A percentile compares a stretch with the other conserved stretches of the same genome.
phyloP scores from a whole-genome alignment of 2,329 filamentous ascomycete species.

The Microascus cirrosus region DNA sequence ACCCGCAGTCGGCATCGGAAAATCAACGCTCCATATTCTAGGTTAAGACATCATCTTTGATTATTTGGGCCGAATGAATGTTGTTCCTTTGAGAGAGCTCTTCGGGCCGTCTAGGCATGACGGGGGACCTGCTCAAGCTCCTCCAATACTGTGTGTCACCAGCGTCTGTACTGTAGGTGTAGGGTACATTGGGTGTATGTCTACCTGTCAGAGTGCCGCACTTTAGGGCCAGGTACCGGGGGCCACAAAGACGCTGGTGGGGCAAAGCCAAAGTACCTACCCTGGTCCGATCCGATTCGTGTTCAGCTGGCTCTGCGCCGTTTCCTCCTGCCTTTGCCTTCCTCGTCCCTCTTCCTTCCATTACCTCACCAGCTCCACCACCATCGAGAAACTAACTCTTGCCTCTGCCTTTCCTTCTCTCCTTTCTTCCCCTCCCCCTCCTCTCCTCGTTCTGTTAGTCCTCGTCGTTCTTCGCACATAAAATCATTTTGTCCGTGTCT shows the following conservation, averaged over 20 bases:
- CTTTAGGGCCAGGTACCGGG: slow-evolving; percentile 2
- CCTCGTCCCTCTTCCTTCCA: slow-evolving; percentile 18
- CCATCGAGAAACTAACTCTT: slow-evolving; percentile 15
- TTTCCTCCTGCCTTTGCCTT: slow-evolving; percentile 13
- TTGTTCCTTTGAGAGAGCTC: too few relatives aligned
- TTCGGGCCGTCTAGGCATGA: neutral
- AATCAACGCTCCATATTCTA: too few relatives aligned
- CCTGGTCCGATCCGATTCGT: slow-evolving; percentile 7
- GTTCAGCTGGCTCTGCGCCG: slow-evolving; percentile 16
- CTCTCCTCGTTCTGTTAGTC: slow-evolving; percentile 9
- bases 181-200: neutral
- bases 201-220: neutral
- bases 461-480: slow-evolving; percentile 8
- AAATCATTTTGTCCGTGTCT: slow-evolving; percentile 4
- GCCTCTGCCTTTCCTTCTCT: slow-evolving; percentile 12
- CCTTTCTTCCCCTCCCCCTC: slow-evolving; percentile 14
- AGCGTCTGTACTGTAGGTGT: neutral
- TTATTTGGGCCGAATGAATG: too few relatives aligned
- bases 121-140: neutral
- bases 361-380: slow-evolving; percentile 32
- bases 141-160: neutral
- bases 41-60: too few relatives aligned
- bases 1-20: too few relatives aligned
- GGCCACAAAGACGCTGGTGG: slow-evolving; percentile 1
- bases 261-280: slow-evolving; percentile 1